Evolutionary conservation across 257 asterid genomes (phyloP).

Genomic region (Cruciata laevipes): DNA sequence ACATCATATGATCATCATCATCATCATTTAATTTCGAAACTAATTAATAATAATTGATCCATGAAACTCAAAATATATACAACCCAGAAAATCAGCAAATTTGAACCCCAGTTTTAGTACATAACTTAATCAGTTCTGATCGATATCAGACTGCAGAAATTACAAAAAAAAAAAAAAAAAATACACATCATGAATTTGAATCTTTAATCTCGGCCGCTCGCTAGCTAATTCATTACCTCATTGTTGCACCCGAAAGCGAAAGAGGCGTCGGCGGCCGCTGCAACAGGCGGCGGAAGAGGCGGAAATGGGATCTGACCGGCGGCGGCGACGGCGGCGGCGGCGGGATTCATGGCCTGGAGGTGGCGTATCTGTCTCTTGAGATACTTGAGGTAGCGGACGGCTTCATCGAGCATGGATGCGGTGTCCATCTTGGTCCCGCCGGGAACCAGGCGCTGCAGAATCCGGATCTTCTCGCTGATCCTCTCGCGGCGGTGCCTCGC

Average conservation of each 20-base stretch:
- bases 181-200: not conserved
- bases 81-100: not conserved
- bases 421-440: constrained; percentile 92
- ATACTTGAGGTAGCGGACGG: constrained; percentile 80
- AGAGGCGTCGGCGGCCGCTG: constrained; percentile 3
- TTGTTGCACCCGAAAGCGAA: constrained; percentile 30
- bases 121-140: too few relatives aligned
- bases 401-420: constrained; percentile 85
- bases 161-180: too few relatives aligned
- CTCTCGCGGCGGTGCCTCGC: constrained; percentile 85
- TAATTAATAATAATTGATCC: not conserved
- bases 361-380: constrained; percentile 64
- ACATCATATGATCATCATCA: constrained; percentile 20
- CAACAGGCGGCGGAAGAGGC: constrained; percentile 9
- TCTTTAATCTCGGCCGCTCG: constrained; percentile 9
- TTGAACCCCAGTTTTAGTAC: not conserved
- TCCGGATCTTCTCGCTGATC: constrained; percentile 72
- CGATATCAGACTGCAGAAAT: too few relatives aligned
- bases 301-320: constrained; percentile 13
- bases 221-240: constrained; percentile 18
- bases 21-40: not conserved
- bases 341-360: constrained; percentile 28
- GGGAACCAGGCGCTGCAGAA: constrained; percentile 74
- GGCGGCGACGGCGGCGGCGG: not conserved
- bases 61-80: not conserved